Evolutionary conservation across 768 basidiomycete species (phyloP).

Genomic region (Trametopsis cervina): DNA sequence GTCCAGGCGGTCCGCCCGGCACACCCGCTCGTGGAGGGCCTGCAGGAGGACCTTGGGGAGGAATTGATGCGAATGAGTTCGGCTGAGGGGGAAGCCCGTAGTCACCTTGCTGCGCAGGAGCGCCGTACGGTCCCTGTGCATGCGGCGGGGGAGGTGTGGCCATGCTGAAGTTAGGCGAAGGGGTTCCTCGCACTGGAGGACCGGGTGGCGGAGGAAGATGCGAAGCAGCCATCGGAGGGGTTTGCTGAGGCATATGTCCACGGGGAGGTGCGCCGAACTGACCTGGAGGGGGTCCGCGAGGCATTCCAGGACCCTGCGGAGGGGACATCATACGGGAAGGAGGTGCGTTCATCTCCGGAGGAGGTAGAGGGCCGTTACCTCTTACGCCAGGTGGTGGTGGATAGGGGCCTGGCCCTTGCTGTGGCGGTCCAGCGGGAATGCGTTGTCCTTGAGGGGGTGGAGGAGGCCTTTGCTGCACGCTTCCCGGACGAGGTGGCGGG

Average conservation of each 20-base stretch:
- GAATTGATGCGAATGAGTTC: constrained; percentile 7
- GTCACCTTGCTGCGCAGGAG: constrained; percentile 30
- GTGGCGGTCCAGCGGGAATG: constrained; percentile 22
- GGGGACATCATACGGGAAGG: constrained; percentile 44
- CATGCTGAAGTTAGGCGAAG: constrained; percentile 32
- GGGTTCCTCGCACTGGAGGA: constrained; percentile 30
- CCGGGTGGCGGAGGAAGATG: constrained; percentile 29
- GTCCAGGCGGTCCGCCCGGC: constrained; percentile 4
- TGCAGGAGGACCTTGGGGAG: constrained; percentile 22
- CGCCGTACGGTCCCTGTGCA: constrained; percentile 25
- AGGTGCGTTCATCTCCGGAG: constrained; percentile 27
- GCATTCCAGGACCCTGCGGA: constrained; percentile 28
- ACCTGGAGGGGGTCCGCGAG: constrained; percentile 36
- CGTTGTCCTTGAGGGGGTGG: constrained; percentile 30
- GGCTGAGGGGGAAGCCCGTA: constrained; percentile 9
- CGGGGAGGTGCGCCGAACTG: constrained; percentile 43
- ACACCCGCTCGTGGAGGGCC: constrained; percentile 14
- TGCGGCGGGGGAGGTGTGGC: constrained; percentile 25
- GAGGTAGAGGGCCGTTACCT: constrained; percentile 26
- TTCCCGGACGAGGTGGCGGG: constrained; percentile 61
- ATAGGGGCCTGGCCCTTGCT: constrained; percentile 24
- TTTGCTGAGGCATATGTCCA: constrained; percentile 35
- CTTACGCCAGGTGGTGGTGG: constrained; percentile 21
- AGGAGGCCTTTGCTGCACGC: constrained; percentile 42
- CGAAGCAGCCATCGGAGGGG: constrained; percentile 22